phyloP scores from a whole-genome alignment of 1,139 yeast genomes.

The Yamadazyma sp. region DNA sequence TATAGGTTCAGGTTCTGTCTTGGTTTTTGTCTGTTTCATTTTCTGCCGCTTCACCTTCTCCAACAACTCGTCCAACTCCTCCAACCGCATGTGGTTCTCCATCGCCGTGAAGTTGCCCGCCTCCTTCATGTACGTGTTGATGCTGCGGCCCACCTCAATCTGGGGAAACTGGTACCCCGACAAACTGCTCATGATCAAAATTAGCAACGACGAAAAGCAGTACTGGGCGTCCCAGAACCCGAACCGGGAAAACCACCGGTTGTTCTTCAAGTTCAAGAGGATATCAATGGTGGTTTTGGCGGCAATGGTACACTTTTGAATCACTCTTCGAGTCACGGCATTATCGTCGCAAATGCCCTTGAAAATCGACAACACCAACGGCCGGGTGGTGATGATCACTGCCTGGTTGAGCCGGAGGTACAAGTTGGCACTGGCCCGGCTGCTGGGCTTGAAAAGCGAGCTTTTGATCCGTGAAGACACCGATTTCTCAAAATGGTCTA shows the following conservation, averaged over 20 bases:
- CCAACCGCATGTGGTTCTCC: constrained; percentile 26
- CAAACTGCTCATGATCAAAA: constrained; percentile 67
- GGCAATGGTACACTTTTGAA: constrained; percentile 30
- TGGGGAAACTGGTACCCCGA: constrained; percentile 28
- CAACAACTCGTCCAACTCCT: constrained; percentile 18
- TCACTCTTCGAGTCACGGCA: constrained; percentile 36
- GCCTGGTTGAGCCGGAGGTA: constrained; percentile 49
- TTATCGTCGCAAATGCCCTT: constrained; percentile 24
- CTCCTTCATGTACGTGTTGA: constrained; percentile 13
- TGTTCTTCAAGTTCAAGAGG: constrained; percentile 32
- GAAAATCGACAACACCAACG: constrained; percentile 42
- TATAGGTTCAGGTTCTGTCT: constrained; percentile 5
- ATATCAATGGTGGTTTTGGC: constrained; percentile 36
- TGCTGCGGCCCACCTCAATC: constrained; percentile 26
- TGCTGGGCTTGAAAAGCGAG: constrained; percentile 14
- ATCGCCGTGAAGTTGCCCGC: constrained; percentile 18
- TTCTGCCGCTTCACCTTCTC: constrained; percentile 6
- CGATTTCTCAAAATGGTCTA: constrained; percentile 10
- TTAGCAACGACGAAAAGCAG: constrained; percentile 60
- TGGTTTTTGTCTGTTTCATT: no score
- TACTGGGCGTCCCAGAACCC: constrained; percentile 58
- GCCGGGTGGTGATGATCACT: constrained; percentile 43
- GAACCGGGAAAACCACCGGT: constrained; percentile 37
- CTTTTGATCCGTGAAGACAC: constrained; percentile 10
- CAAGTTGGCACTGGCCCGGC: constrained; percentile 36